Base-by-base conservation (phyloP, 257 asterid genomes). In the Scutellaria baicalensis region DNA sequence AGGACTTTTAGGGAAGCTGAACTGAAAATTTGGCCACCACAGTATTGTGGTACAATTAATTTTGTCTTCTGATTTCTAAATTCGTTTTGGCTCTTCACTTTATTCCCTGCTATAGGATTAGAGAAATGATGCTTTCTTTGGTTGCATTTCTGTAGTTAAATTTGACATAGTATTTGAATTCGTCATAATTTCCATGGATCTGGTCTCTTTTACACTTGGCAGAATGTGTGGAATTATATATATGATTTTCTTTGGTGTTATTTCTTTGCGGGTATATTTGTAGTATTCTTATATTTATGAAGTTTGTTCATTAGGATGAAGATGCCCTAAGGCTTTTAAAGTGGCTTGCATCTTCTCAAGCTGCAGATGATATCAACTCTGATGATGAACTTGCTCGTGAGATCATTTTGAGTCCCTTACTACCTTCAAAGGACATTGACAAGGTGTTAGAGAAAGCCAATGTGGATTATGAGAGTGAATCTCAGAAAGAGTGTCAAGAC, bases 261-360 rank as follows among this genome's bases (percentile, higher is more conserved):
- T 27, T 68, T 59, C 45, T 8, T 68, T 64, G 70, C 63, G 14
- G 61, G 8, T 63, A 31, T 54, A 17, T 42, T 13, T 75, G 14
- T 60, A 8, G 36, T 50, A 23, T 68, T 39, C 38, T 59, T 44
- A 10, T 50, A 39, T 64, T 78, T 67, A 58, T 71, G 70, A 56
- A 54, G 48, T 21, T 23, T 62, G 52, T 74, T 74, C 67, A 12
- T 66, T 74, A 93, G 99, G 96, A 91, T 79, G 85, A 78, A 59
- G 97, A 93, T 74, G 90, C 91, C 51, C 78, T 91, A 66, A 79
- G 90, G 79, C 95, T 93, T 68, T 82, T 93, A 75, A 93, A 89
- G 75, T 93, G 99, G 99, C 86, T 93, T 75, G 97, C 97, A 67
- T 93, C 99, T 71, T 91, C 97, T 75, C 97, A 93, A 88, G 96